Evolutionary conservation across 805 yeast species (phyloP), one percentile per base, ranked within the genome.

Genomic region (Ogataea pilisensis): DNA sequence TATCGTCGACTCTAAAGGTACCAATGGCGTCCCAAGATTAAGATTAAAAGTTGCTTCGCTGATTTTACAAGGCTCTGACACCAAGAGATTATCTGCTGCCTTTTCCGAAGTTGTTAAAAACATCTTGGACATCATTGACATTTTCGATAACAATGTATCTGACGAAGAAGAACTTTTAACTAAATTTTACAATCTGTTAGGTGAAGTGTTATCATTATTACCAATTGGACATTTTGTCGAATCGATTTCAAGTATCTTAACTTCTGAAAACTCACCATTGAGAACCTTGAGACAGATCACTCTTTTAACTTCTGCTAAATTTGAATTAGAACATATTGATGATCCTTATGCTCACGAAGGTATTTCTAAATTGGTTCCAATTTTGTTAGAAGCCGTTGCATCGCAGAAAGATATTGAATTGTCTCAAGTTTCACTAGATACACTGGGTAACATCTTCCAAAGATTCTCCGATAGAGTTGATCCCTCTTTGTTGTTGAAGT

Each of bases 181-280:
- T 32, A 68, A 66, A 26, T 63, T 82, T 39, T 78, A 78, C 56
- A 70, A 68, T 21, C 62, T 86, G 37, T 68, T 91, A 48, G 76
- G 79, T 26, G 76, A 76, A 49, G 65, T 82, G 47, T 65, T 91
- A 44, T 78, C 79, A 43, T 68, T 88, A 46, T 67, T 91, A 39
- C 96, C 98, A 24, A 75, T 89, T 48, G 73, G 73, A 46, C 75
- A 78, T 49, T 90, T 86, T 58, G 82, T 83, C 22, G 67, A 71
- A 14, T 77, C 95, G 2, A 72, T 85, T 19, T 65, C 63, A 17
- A 60, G 69, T 0, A 66, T 76, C 47, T 55, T 68, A 31, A 51
- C 51, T 4, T 53, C 67, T 3, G 63, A 66, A 38, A 45, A 59
- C 2, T 53, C 77, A 11, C 65, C 68, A 3, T 57, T 69, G 39